Base-by-base conservation (phyloP, 495 filamentous ascomycete genomes). In the Talaromyces liani region DNA sequence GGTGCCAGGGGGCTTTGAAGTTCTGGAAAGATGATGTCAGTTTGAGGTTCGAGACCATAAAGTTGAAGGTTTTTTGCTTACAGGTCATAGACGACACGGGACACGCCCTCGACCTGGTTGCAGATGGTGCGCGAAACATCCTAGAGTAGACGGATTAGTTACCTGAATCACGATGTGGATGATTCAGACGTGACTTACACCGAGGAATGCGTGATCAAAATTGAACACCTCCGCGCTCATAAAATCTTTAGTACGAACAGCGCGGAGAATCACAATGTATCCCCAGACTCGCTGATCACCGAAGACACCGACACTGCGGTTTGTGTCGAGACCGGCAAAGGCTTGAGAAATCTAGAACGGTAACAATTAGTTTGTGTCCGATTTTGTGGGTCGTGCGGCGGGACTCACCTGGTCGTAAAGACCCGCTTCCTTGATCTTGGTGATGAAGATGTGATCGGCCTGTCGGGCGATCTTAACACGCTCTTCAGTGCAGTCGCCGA, bases 401-500 rank as follows among this genome's bases (percentile, higher is more conserved):
- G 1, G 1, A 24, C 53, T 14, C 5, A 56, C 53, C 20, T 56
- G 12, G 22, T 90, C 76, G 71, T 98, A 98, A 2, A 97, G 70
- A 20, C 91, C 94, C 2, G 91, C 92, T 33, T 85, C 87, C 56
- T 77, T 80, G 75, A 98, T 96, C 84, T 89, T 90, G 61, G 83
- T 80, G 69, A 97, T 95, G 78, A 93, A 98, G 12, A 58, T 63
- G 65, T 90, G 73, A 72, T 98, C 94, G 2, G 94, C 94, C 68
- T 90, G 77, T 18, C 92, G 82, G 16, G 87, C 92, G 41, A 97
- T 95, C 27, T 84, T 83, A 27, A 97, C 87, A 59, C 87, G 84
- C 67, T 92, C 88, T 4, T 80, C 79, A 10, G 89, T 96, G 4
- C 97, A 90, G 63, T 96, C 93, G 41, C 94, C 94, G 0, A 97